phyloP scores from a whole-genome alignment of 2,329 filamentous ascomycete species.

The Akanthomyces uredinophilus region DNA sequence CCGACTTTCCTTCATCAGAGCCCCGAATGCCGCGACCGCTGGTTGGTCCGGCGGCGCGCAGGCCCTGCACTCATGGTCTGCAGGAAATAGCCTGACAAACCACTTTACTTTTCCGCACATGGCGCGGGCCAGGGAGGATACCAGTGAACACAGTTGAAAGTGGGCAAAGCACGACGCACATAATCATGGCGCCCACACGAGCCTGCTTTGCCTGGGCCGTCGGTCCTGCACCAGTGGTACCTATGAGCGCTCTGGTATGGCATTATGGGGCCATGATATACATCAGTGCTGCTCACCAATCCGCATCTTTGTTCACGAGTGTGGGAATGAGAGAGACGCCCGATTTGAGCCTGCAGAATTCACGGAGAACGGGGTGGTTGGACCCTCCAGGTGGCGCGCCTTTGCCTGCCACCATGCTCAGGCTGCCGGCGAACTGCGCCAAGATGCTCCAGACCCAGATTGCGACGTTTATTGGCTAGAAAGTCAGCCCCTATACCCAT shows the following conservation, averaged over 20 bases:
- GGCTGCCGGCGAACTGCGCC: background rate
- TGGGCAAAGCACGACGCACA: background rate
- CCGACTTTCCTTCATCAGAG: background rate
- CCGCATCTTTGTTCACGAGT: background rate
- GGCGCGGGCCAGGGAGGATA: background rate
- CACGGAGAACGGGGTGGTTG: background rate
- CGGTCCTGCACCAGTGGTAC: background rate
- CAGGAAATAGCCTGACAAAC: constrained; percentile 5
- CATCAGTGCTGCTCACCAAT: background rate
- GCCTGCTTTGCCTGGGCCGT: background rate
- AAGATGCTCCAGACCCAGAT: background rate
- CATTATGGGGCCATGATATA: background rate
- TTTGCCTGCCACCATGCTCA: background rate
- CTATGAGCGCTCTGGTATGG: background rate
- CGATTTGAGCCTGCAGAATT: background rate
- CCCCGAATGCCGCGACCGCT: background rate
- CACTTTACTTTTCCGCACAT: background rate
- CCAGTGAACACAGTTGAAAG: background rate
- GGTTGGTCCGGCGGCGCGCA: background rate
- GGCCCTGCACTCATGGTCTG: background rate
- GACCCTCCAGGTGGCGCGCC: background rate
- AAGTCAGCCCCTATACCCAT: background rate
- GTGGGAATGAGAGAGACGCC: background rate
- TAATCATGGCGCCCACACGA: background rate
- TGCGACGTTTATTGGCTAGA: background rate